Conservation (phyloP, 768 basidiomycete genomes). For the Termitomyces sp. region DNA sequence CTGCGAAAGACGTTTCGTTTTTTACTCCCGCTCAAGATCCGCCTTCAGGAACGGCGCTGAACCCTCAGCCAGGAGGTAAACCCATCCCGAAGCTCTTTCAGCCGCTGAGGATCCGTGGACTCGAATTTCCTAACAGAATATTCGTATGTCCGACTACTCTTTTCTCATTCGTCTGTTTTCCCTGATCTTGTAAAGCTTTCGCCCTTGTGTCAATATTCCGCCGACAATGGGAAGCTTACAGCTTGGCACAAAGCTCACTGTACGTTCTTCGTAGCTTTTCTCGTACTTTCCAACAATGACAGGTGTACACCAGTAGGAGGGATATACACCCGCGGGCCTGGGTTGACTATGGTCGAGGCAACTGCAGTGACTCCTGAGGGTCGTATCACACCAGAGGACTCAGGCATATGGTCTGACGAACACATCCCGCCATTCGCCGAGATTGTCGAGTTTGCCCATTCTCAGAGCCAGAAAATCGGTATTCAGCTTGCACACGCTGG, state of each 20-base stretch:
- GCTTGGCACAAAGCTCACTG: conserved; percentile 60
- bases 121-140: conserved; percentile 49
- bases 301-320: conserved; percentile 36
- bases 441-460: conserved; percentile 68
- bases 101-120: conserved; percentile 47
- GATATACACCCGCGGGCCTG: conserved; percentile 48
- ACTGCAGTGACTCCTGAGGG: conserved; percentile 56
- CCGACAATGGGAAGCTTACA: conserved; percentile 43
- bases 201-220: conserved; percentile 57
- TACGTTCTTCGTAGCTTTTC: conserved; percentile 26
- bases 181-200: conserved; percentile 29
- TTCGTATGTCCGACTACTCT: conserved; percentile 29
- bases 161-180: neutral
- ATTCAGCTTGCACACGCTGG: conserved; percentile 78
- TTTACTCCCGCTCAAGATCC: conserved; percentile 41
- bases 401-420: conserved; percentile 57
- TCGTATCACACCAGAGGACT: conserved; percentile 62
- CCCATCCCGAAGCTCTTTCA: conserved; percentile 38
- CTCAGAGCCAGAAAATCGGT: conserved; percentile 61
- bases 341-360: conserved; percentile 59
- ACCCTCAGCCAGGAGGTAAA: conserved; percentile 31
- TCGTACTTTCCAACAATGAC: conserved; percentile 1
- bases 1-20: conserved; percentile 20
- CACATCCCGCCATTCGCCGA: conserved; percentile 41
- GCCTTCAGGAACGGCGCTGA: conserved; percentile 36